These are phyloP conservation scores for Cladosporium austrohemisphaericum DNA, from an alignment of 2,329 filamentous ascomycete genomes.

Conservation along the genomic window DNA sequence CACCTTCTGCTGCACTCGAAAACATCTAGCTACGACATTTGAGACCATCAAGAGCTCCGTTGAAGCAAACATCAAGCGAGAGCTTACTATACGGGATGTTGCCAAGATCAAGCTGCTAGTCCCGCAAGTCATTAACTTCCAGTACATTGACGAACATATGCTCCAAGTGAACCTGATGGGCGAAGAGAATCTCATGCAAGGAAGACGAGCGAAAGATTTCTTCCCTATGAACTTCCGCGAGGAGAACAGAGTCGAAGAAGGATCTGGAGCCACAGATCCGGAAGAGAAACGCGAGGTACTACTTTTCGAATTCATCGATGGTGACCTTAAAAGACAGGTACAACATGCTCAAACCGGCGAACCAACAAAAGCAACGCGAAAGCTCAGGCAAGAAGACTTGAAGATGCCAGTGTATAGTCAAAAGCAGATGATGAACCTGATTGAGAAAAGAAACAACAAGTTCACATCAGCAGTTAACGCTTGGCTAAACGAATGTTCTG, in stretches of 20 bases:
- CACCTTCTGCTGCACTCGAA: constrained; percentile 90
- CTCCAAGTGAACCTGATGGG: constrained; percentile 76
- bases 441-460: constrained; percentile 83
- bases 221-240: constrained; percentile 38
- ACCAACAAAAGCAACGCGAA: constrained; percentile 62
- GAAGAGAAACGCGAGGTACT: constrained; percentile 60
- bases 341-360: constrained; percentile 69
- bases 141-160: constrained; percentile 79
- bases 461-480: constrained; percentile 72
- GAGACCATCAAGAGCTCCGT: constrained; percentile 82
- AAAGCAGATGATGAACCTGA: constrained; percentile 83
- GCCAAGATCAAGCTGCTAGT: constrained; percentile 75
- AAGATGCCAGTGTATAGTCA: constrained; percentile 92
- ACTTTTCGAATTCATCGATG: constrained; percentile 89
- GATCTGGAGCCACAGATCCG: constrained; percentile 9
- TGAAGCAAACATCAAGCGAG: constrained; percentile 71
- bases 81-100: constrained; percentile 71
- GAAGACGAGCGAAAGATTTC: constrained; percentile 52
- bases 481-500: constrained; percentile 72
- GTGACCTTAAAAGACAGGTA: constrained; percentile 80
- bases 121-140: constrained; percentile 74
- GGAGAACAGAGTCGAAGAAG: constrained; percentile 34
- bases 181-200: constrained; percentile 62
- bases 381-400: constrained; percentile 70
- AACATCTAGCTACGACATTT: constrained; percentile 87